phyloP scores from a whole-genome alignment of 805 yeast species.

The Pichia rugopelliculosa region DNA sequence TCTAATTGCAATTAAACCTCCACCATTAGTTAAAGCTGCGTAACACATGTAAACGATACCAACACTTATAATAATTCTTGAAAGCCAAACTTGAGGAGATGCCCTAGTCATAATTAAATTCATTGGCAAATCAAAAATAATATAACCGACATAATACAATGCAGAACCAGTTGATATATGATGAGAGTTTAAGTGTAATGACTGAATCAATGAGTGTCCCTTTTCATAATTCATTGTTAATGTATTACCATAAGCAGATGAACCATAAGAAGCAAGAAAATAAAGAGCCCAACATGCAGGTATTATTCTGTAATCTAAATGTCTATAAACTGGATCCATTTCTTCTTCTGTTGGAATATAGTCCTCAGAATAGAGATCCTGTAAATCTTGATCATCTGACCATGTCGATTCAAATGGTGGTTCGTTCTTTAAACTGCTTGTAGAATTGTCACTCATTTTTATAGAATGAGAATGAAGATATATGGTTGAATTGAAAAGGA shows the following conservation, averaged over 20 bases:
- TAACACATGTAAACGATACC: conserved; percentile 76
- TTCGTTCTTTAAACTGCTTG: neutral
- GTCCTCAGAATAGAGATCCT: conserved; percentile 9
- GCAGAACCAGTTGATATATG: conserved; percentile 72
- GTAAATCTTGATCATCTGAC: neutral
- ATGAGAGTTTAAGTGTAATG: conserved; percentile 44
- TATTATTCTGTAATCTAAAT: conserved; percentile 62
- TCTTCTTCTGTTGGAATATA: conserved; percentile 24
- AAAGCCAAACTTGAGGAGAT: conserved; percentile 80
- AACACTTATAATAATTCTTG: conserved; percentile 68
- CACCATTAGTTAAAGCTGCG: conserved; percentile 44
- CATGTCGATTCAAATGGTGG: neutral
- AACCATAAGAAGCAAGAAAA: conserved; percentile 72
- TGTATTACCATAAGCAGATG: conserved; percentile 69
- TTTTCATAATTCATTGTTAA: conserved; percentile 64
- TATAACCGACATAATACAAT: conserved; percentile 73
- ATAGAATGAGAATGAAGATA: neutral
- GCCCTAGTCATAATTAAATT: conserved; percentile 75
- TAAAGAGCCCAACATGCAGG: conserved; percentile 80
- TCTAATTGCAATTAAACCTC: conserved; percentile 64
- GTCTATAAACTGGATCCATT: conserved; percentile 50
- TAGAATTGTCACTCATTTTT: neutral
- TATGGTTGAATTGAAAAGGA: neutral
- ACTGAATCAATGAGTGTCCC: conserved; percentile 53
- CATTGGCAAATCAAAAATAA: conserved; percentile 83